These are phyloP conservation scores for Ophiostoma himal-ulmi DNA, from an alignment of 2,329 filamentous ascomycete genomes.

Conservation along the genomic window DNA sequence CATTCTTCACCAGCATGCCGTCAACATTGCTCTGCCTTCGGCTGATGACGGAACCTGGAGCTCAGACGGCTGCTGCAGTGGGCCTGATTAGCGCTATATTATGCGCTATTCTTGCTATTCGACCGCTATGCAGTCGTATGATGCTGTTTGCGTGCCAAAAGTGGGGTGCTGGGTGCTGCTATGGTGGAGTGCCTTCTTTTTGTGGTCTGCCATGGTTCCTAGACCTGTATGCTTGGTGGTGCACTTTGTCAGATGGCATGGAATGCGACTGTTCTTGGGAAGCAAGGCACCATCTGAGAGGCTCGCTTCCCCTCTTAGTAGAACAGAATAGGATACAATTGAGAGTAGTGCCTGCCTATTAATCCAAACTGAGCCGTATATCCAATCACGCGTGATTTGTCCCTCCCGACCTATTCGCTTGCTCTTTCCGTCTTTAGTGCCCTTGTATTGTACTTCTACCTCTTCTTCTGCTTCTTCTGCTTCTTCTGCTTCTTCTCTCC, in stretches of 20 bases:
- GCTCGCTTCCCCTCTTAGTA: not conserved
- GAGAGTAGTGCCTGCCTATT: not conserved
- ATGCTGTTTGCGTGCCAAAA: not conserved
- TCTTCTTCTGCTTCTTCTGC: not conserved
- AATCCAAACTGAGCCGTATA: conserved; percentile 17
- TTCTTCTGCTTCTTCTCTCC: not conserved
- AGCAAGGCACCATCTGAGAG: too few species aligned
- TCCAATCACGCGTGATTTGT: conserved; percentile 26
- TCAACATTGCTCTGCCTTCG: not conserved
- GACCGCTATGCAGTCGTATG: not conserved
- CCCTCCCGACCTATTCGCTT: conserved; percentile 12
- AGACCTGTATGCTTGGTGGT: not conserved
- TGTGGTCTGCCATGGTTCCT: too few species aligned
- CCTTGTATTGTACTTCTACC: not conserved
- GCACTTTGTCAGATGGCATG: not conserved
- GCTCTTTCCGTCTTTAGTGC: not conserved
- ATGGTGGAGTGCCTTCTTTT: not conserved
- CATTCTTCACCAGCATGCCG: not conserved
- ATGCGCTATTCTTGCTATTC: not conserved
- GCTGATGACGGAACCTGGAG: conserved; percentile 13
- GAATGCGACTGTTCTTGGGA: too few species aligned
- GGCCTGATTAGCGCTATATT: not conserved
- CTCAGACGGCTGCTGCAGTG: not conserved
- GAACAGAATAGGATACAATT: too few species aligned
- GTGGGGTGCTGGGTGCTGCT: not conserved